Evolutionary conservation across 306 rosid genomes (phyloP), one percentile per base, ranked within the genome.

Genomic region (Dicorynia guianensis): DNA sequence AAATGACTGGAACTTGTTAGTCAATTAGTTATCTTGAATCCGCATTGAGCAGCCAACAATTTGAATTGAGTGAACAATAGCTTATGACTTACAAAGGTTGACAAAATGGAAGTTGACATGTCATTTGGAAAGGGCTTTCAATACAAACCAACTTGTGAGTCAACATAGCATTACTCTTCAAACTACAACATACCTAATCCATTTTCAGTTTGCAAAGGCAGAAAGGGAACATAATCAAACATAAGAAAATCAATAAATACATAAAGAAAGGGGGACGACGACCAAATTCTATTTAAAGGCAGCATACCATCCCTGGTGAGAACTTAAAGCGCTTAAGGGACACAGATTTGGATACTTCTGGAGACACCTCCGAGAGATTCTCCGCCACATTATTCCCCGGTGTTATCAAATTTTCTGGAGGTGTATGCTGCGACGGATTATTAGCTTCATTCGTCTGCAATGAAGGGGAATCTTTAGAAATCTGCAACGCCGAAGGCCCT

Each of bases 301-400:
- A 18, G 1, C 8, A 33, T 92, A 92, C 98, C 98, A 94, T 92
- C 30, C 98, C 98, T 18, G 98, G 97, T 2, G 97, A 94, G 83
- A 94, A 94, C 77, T 90, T 92, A 85, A 85, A 86, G 56, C 96
- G 89, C 79, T 93, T 93, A 38, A 72, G 74, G 4, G 96, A 46
- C 61, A 75, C 35, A 19, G 92, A 75, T 82, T 90, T 90, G 3
- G 88, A 76, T 14, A 86, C 68, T 65, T 90, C 91, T 8, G 97
- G 97, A 4, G 97, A 90, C 68, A 57, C 86, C 38, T 87, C 89
- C 2, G 82, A 67, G 35, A 66, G 30, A 18, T 55, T 63, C 52
- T 72, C 87, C 1, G 50, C 77, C 1, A 17, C 76, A 76, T 48
- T 36, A 42, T n/a, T 54, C 36, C 43, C 71, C 5, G 62, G 62